Base-by-base conservation (phyloP, 192 early-diverging fungal species). In the Coemansia sp. region DNA sequence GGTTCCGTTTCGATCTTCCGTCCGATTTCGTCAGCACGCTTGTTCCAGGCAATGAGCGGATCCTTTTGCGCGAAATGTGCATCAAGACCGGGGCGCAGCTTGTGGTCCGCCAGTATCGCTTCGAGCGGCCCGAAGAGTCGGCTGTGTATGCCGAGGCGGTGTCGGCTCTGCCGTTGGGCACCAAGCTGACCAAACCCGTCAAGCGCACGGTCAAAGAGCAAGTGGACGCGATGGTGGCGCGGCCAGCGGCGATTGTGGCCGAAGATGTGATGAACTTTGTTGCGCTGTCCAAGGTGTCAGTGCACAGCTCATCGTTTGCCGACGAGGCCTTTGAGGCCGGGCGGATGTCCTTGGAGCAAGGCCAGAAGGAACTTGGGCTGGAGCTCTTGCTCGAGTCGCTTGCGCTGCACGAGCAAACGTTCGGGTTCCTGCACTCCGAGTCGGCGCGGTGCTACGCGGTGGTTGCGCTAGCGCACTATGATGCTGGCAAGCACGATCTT, bases 291-390 rank as follows among this genome's bases (percentile, higher is more conserved):
- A 85, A 80, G 69, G 69, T 69, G 3, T 69, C 78, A 7, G 67
- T 45, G 34, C 78, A 83, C 46, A 77, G 84, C 58, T 83, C 86
- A 23, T 77, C 85, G 15, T 93, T 96, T 82, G 97, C 92, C 21
- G 93, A 97, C 74, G 94, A 97, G 71, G 87, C 92, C 0, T 90
- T 92, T 64, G 94, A 97, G 71, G 92, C 94, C 38, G 97, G 91
- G 15, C 87, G 90, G 55, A 81, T 89, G 69, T 87, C 84, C 24
- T 71, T 97, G 52, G 85, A 91, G 15, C 89, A 94, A 74, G 91
- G 92, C 8, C 89, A 97, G 58, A 89, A 86, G 57, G 83, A 91
- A 64, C 53, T 91, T 38, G 95, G 92, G 11, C 62, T 94, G 45
- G 95, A 98, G 71, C 76, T 97, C 38, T 75, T 95, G 63, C 64